Evolutionary conservation across 768 basidiomycete genomes (phyloP).

Genomic region (Lanmaoa pseudosensibilis): DNA sequence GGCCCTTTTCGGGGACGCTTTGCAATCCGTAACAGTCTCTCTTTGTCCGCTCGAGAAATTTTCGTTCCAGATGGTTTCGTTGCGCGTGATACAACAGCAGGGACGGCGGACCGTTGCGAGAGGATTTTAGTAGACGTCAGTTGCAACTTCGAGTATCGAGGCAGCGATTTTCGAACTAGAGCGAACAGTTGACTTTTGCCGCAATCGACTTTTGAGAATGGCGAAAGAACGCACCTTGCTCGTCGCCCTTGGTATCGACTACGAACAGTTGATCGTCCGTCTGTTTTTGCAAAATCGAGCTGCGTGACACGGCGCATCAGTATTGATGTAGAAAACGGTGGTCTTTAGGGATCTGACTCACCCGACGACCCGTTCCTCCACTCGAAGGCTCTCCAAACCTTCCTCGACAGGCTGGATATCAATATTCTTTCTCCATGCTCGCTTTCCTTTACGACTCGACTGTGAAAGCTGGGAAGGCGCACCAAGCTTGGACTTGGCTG

Average conservation of each 20-base stretch:
- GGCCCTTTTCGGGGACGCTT: constrained; percentile 71
- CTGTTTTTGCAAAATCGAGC: constrained; percentile 63
- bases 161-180: constrained; percentile 59
- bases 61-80: constrained; percentile 31
- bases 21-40: constrained; percentile 71
- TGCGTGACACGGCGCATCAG: constrained; percentile 25
- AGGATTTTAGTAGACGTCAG: constrained; percentile 79
- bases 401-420: constrained; percentile 78
- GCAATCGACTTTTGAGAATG: neutral
- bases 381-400: constrained; percentile 70
- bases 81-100: constrained; percentile 70
- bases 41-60: constrained; percentile 70
- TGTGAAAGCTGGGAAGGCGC: constrained; percentile 45
- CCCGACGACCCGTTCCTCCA: constrained; percentile 84
- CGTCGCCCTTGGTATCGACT: constrained; percentile 79
- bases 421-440: constrained; percentile 91
- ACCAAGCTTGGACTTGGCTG: constrained; percentile 16
- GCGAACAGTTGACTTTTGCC: no score
- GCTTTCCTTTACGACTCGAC: constrained; percentile 85
- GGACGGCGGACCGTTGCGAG: constrained; percentile 82
- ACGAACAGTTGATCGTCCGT: constrained; percentile 75
- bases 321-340: neutral
- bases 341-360: constrained; percentile 33
- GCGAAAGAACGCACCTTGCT: constrained; percentile 46
- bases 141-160: constrained; percentile 51